Evolutionary conservation across 176 grass and related monocot species (phyloP).

Genomic region (Miscanthus lutarioriparius): DNA sequence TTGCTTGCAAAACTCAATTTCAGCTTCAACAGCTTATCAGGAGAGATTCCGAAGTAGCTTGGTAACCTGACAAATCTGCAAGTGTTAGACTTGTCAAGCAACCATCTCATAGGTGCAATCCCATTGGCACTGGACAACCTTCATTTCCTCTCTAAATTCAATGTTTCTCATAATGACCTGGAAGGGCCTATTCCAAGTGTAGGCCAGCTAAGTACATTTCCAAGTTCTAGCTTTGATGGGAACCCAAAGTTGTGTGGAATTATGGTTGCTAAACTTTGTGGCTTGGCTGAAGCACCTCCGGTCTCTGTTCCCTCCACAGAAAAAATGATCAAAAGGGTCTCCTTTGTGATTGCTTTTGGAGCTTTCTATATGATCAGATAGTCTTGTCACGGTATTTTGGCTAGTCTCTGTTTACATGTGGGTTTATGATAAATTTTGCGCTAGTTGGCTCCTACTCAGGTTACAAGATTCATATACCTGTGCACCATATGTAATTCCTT

Average conservation of each 20-base stretch:
- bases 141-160: too few species aligned
- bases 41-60: too few species aligned
- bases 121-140: too few species aligned
- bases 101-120: too few species aligned
- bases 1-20: too few species aligned
- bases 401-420: not conserved
- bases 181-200: not conserved
- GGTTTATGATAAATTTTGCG: not conserved
- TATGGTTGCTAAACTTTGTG: not conserved
- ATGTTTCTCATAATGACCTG: not conserved
- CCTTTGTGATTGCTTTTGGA: not conserved
- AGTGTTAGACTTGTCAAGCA: too few species aligned
- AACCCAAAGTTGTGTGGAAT: slow-evolving; percentile 24
- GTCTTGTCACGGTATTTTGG: slow-evolving; percentile 18
- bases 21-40: too few species aligned
- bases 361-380: slow-evolving; percentile 31
- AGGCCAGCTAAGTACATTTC: slow-evolving; percentile 16
- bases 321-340: not conserved
- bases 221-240: slow-evolving; percentile 36
- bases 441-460: not conserved
- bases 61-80: too few species aligned
- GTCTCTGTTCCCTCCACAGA: not conserved
- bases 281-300: not conserved
- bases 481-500: not conserved
- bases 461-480: not conserved